Conservation (phyloP, 768 basidiomycete genomes). For the Gyrodon lividus region DNA sequence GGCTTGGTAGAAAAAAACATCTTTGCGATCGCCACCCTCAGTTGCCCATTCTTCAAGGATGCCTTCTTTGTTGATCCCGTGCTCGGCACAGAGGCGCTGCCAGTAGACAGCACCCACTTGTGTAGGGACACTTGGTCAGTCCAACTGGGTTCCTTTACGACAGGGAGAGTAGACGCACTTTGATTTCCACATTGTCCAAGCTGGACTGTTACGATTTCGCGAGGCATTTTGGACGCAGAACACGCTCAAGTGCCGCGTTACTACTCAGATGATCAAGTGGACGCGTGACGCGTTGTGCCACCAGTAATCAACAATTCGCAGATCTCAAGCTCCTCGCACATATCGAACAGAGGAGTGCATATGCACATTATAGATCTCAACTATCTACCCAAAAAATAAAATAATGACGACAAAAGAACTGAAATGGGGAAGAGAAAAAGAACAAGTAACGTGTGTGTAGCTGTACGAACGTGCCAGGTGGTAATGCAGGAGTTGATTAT, state of each 20-base stretch:
- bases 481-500: constrained; percentile 21
- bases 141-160: not conserved
- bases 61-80: constrained; percentile 94
- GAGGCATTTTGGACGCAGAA: constrained; percentile 54
- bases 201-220: constrained; percentile 81
- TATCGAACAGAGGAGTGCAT: constrained; percentile 8
- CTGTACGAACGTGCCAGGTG: not conserved
- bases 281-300: constrained; percentile 6
- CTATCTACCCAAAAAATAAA: constrained; percentile 12
- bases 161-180: constrained; percentile 47
- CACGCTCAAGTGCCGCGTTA: constrained; percentile 12
- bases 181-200: constrained; percentile 94
- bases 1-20: constrained; percentile 99
- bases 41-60: constrained; percentile 97
- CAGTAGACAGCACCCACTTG: constrained; percentile 97
- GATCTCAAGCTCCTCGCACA: not conserved
- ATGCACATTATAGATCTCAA: constrained; percentile 17
- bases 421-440: constrained; percentile 11
- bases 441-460: constrained; percentile 22
- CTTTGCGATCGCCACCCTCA: constrained; percentile 94
- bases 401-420: constrained; percentile 10
- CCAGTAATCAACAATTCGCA: not conserved
- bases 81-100: constrained; percentile 97
- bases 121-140: constrained; percentile 8
- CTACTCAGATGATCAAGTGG: too few species aligned